Conservation (phyloP, 306 rosid species). For the Pterocarpus santalinus region DNA sequence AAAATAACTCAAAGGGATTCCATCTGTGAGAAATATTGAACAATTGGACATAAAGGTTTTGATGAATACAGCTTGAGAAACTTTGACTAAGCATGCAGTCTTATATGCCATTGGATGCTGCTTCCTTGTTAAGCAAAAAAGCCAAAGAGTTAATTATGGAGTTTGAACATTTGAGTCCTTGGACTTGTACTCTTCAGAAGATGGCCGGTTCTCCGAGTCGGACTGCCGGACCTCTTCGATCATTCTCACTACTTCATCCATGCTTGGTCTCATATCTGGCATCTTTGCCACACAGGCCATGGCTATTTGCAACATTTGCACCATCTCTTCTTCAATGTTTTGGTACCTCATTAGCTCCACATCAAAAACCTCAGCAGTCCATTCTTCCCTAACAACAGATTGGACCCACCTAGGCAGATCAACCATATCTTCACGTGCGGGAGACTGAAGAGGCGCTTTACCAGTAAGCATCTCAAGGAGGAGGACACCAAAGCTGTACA, state of each 20-base stretch:
- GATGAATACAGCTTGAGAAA: conserved; percentile 49
- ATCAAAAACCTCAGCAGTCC: conserved; percentile 98
- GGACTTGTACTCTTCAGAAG: conserved; percentile 94
- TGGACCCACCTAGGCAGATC: conserved; percentile 99
- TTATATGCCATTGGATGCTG: conserved; percentile 53
- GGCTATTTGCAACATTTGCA: conserved; percentile 95
- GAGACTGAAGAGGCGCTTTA: conserved; percentile 93
- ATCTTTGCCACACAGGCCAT: conserved; percentile 92
- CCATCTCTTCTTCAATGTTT: conserved; percentile 97
- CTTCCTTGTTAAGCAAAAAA: conserved; percentile 57
- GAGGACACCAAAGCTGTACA: conserved; percentile 91
- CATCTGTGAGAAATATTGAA: conserved; percentile 49
- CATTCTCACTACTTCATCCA: conserved; percentile 91
- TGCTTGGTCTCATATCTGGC: conserved; percentile 89
- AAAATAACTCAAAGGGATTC: conserved; percentile 45
- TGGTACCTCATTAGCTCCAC: conserved; percentile 92
- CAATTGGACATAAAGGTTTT: conserved; percentile 62
- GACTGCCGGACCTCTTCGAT: conserved; percentile 95
- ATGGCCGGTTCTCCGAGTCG: conserved; percentile 97
- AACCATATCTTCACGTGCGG: conserved; percentile 87
- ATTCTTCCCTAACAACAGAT: conserved; percentile 96
- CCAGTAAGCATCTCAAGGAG: conserved; percentile 94
- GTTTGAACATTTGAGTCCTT: conserved; percentile 87
- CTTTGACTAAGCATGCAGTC: conserved; percentile 56
- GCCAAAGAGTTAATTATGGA: conserved; percentile 61